Evolutionary conservation across 2,329 filamentous ascomycete genomes (phyloP).

Genomic region (Ambrosiella beaveri): DNA sequence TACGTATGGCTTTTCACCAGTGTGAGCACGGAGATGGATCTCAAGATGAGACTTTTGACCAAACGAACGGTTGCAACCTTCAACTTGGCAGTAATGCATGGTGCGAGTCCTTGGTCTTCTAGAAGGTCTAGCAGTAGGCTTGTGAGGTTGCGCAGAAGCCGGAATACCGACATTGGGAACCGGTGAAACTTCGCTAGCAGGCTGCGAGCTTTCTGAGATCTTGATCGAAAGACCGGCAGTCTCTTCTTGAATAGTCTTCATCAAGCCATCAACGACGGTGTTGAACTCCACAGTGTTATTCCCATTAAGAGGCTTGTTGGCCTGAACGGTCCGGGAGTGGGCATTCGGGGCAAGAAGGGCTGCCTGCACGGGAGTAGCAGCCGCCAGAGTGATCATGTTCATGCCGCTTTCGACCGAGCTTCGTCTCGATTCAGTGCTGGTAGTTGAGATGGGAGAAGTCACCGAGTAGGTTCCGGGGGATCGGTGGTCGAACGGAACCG

Average conservation of each 20-base stretch:
- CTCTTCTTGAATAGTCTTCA: conserved; percentile 68
- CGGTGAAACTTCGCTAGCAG: neutral
- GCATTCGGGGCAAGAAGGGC: conserved; percentile 13
- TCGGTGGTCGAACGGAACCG: neutral
- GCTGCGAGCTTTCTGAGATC: too few species aligned
- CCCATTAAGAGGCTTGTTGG: conserved; percentile 30
- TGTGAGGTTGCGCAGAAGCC: neutral
- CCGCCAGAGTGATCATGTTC: conserved; percentile 16
- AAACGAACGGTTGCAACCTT: conserved; percentile 66
- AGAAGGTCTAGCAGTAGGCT: neutral
- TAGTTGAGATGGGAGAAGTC: too few species aligned
- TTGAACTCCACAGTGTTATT: conserved; percentile 44
- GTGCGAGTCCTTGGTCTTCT: neutral
- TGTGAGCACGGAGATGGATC: conserved; percentile 77
- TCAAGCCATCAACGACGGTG: conserved; percentile 74
- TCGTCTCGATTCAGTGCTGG: neutral
- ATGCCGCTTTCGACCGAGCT: neutral
- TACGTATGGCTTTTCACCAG: conserved; percentile 79
- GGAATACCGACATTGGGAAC: neutral
- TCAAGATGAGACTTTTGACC: conserved; percentile 84
- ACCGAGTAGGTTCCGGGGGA: too few species aligned
- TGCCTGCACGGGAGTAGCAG: conserved; percentile 21
- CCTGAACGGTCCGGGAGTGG: conserved; percentile 25
- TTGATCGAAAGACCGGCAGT: conserved; percentile 18
- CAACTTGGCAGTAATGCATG: conserved; percentile 47